Percentiles rank a stretch among this genome's conserved stretches.
Evolutionary conservation across 2,329 filamentous ascomycete genomes (phyloP).

Genomic region (Colletotrichum abscissum): DNA sequence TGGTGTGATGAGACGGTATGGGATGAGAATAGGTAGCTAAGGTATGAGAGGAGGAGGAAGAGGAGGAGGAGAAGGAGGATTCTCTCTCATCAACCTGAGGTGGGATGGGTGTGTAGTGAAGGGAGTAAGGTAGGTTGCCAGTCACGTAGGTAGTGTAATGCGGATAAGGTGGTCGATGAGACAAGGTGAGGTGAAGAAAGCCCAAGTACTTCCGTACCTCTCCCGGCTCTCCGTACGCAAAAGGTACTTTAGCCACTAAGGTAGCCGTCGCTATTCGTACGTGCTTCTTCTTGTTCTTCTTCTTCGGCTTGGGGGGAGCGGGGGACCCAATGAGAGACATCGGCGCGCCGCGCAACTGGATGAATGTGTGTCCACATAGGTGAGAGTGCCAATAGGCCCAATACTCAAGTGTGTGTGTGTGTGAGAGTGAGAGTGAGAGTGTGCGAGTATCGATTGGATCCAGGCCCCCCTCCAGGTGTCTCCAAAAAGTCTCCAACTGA

Average conservation of each 20-base stretch:
- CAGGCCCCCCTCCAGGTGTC: background rate
- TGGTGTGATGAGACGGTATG: conserved; percentile 28
- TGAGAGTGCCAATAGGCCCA: background rate
- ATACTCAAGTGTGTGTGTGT: background rate
- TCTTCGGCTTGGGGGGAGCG: background rate
- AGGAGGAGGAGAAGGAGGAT: background rate
- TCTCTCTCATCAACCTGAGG: conserved; percentile 19
- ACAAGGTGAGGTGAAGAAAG: background rate
- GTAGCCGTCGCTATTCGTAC: background rate
- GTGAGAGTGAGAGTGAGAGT: background rate
- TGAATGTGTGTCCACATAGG: background rate
- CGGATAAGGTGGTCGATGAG: conserved; percentile 28
- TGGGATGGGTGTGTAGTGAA: conserved; percentile 26
- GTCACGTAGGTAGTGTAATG: background rate
- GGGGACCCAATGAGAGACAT: background rate
- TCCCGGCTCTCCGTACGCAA: background rate
- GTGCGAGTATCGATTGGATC: background rate
- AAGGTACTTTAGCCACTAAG: background rate
- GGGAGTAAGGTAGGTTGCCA: too few relatives aligned
- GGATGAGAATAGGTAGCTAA: conserved; percentile 4
- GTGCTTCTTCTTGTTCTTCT: background rate
- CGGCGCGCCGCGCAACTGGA: background rate
- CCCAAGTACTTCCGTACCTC: too few relatives aligned
- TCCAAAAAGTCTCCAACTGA: conserved; percentile 5
- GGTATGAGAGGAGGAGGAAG: background rate